Evolutionary conservation across 352 stramenopile genomes (phyloP).

Genomic region (Globisporangium emineosum): DNA sequence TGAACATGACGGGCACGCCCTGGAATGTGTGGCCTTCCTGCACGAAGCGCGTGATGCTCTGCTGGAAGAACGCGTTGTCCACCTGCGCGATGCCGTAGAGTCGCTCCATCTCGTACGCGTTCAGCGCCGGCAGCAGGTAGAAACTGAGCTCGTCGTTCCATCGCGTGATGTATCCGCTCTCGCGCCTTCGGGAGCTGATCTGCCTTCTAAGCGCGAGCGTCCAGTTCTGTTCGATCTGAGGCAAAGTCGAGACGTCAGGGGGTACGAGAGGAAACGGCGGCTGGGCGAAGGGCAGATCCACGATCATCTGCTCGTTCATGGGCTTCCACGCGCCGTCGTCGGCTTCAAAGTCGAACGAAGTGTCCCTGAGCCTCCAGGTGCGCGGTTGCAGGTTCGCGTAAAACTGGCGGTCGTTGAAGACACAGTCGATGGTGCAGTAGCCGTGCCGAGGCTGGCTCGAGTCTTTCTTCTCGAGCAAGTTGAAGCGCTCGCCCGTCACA

Average conservation of each 20-base stretch:
- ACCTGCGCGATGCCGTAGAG: conserved; percentile 58
- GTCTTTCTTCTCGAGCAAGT: conserved; percentile 24
- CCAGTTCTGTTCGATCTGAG: conserved; percentile 53
- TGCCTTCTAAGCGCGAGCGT: conserved; percentile 28
- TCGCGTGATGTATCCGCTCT: conserved; percentile 48
- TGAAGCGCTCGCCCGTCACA: conserved; percentile 52
- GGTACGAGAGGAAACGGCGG: conserved; percentile 24
- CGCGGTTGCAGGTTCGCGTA: conserved; percentile 76
- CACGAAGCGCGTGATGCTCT: conserved; percentile 76
- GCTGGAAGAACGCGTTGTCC: conserved; percentile 82
- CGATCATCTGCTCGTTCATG: conserved; percentile 49
- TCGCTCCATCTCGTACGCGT: conserved; percentile 85
- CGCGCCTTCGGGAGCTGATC: conserved; percentile 41
- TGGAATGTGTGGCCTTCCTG: conserved; percentile 83
- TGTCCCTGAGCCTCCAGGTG: conserved; percentile 36
- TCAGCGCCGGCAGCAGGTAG: conserved; percentile 79
- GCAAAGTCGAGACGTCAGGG: conserved; percentile 27
- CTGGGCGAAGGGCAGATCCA: conserved; percentile 35
- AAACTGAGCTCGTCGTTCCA: conserved; percentile 81
- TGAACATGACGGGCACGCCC: conserved; percentile 76
- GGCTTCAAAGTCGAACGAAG: conserved; percentile 52
- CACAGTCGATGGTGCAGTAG: conserved; percentile 78
- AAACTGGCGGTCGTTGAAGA: conserved; percentile 75
- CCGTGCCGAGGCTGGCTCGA: conserved; percentile 18
- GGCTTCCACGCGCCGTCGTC: conserved; percentile 58